A percentile compares a stretch with the other conserved stretches of the same genome.
These are phyloP conservation scores for Ceratocystis lukuohia DNA, from an alignment of 2,329 filamentous ascomycete species.

Conservation along the genomic window DNA sequence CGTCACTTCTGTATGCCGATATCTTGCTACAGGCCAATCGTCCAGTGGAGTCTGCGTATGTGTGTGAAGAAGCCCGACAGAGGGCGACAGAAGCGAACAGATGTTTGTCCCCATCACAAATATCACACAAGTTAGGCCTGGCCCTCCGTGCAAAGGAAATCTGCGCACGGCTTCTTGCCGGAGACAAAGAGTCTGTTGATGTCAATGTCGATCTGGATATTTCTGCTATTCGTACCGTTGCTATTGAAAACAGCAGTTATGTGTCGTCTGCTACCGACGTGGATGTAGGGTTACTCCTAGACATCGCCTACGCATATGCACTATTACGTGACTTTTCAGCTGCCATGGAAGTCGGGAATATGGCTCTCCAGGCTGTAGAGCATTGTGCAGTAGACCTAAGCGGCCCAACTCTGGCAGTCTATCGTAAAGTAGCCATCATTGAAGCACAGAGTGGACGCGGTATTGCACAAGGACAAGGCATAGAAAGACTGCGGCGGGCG, in stretches of 20 bases:
- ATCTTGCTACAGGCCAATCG: background rate
- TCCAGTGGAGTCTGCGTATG: background rate
- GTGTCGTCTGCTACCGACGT: background rate
- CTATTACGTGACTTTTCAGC: background rate
- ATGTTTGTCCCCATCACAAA: background rate
- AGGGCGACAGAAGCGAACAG: too few relatives aligned
- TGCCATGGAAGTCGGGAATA: background rate
- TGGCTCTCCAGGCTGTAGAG: background rate
- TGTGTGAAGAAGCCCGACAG: background rate
- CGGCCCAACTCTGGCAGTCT: background rate
- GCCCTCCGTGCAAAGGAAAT: background rate
- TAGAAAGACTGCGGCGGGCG: background rate
- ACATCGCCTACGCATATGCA: constrained; percentile 2
- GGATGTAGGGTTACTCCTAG: background rate
- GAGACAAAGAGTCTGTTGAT: background rate
- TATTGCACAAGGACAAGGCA: background rate
- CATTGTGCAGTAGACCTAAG: background rate
- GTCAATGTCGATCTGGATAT: background rate
- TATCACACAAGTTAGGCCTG: background rate
- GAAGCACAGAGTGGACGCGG: background rate
- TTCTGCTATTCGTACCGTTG: background rate
- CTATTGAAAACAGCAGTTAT: background rate
- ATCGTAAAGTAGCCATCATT: background rate
- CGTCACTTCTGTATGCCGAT: background rate
- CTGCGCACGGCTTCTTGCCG: background rate